Percentiles rank a stretch among this genome's conserved stretches.
Conservation (phyloP, 148 eudicot species). For the Polygonum aviculare region DNA sequence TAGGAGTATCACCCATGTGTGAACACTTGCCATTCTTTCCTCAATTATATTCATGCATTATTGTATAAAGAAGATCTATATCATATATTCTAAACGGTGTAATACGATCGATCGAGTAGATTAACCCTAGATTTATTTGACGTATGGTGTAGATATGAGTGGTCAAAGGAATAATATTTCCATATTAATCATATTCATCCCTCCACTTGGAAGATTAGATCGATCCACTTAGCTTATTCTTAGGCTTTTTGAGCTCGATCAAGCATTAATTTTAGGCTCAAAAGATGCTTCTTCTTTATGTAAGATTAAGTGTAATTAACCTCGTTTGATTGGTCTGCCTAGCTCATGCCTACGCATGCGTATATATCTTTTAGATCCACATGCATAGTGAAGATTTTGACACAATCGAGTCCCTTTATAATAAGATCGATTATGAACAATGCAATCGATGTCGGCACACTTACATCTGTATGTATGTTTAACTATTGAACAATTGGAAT, state of each 20-base stretch:
- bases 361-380: not conserved
- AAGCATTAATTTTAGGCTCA: not conserved
- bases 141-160: not conserved
- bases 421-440: no score
- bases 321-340: not conserved
- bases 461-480: no score
- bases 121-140: not conserved
- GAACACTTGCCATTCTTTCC: not conserved
- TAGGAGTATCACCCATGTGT: not conserved
- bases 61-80: not conserved
- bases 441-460: no score
- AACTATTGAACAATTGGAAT: no score
- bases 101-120: not conserved
- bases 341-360: constrained; percentile 3
- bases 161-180: not conserved
- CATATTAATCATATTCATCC: not conserved
- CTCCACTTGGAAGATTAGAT: constrained; percentile 1
- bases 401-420: not conserved
- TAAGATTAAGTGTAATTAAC: not conserved
- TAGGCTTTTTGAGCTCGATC: not conserved
- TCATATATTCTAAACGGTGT: not conserved
- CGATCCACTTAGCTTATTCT: not conserved
- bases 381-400: not conserved
- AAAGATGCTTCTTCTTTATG: constrained; percentile 7
- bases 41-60: not conserved